Percentiles rank a stretch among this genome's conserved stretches.
These are phyloP conservation scores for Teunomyces cretensis DNA, from an alignment of 805 yeast species.

Conservation along the genomic window DNA sequence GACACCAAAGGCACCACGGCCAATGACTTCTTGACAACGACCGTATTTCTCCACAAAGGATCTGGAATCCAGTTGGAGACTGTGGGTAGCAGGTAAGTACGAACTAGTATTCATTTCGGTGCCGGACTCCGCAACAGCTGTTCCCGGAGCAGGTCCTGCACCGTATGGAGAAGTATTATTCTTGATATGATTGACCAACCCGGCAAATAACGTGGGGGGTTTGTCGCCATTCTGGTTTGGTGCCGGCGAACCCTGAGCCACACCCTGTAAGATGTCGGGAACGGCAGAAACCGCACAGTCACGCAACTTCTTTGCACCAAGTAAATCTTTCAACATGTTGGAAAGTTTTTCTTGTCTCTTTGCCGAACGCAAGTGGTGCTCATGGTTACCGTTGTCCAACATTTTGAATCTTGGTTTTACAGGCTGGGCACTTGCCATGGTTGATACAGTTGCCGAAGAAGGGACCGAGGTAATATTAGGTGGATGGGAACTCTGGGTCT, in stretches of 20 bases:
- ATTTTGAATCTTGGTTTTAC: conserved; percentile 50
- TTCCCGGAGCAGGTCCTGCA: conserved; percentile 2
- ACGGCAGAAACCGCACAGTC: conserved; percentile 74
- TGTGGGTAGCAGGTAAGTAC: background rate
- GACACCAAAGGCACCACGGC: conserved; percentile 92
- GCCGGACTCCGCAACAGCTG: background rate
- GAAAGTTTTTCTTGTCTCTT: conserved; percentile 76
- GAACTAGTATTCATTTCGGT: background rate
- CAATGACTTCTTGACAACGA: conserved; percentile 90
- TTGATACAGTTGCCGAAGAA: conserved; percentile 10
- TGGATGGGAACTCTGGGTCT: conserved; percentile 9
- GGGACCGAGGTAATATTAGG: conserved; percentile 11
- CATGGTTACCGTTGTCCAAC: conserved; percentile 72
- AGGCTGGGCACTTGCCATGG: conserved; percentile 7
- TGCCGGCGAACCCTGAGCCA: background rate
- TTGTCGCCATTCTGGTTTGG: conserved; percentile 21
- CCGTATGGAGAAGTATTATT: conserved; percentile 20
- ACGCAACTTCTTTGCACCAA: conserved; percentile 71
- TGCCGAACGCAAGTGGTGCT: conserved; percentile 73
- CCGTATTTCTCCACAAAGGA: conserved; percentile 90
- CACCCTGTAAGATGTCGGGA: conserved; percentile 53
- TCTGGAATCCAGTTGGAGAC: conserved; percentile 31
- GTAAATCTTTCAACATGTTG: conserved; percentile 70
- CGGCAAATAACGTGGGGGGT: conserved; percentile 74
- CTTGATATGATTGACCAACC: conserved; percentile 60